Evolutionary conservation across 345 rosid species (phyloP).

Genomic region (Viola odorata): DNA sequence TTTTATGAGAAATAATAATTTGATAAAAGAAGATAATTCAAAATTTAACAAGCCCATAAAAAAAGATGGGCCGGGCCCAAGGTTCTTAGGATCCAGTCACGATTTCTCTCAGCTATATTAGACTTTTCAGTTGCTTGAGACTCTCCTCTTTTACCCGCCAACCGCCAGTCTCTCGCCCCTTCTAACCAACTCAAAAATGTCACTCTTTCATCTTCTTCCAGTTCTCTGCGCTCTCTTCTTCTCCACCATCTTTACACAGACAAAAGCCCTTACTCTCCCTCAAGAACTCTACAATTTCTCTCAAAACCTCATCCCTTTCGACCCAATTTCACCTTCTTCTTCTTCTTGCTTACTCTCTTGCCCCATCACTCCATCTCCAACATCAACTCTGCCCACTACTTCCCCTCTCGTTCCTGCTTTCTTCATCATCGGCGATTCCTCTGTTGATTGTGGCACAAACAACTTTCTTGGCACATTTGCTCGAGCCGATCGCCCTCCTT

Average conservation of each 20-base stretch:
- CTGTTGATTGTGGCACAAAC: conserved; percentile 80
- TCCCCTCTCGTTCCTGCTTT: conserved; percentile 56
- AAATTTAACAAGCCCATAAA: too few species aligned
- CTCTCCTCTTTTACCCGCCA: conserved; percentile 22
- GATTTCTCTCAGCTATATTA: background rate
- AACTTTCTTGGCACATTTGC: conserved; percentile 90
- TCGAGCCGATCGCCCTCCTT: conserved; percentile 81
- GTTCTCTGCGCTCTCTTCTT: conserved; percentile 29
- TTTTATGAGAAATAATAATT: too few species aligned
- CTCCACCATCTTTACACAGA: conserved; percentile 22
- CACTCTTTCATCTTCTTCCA: conserved; percentile 28
- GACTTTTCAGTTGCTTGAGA: conserved; percentile 1
- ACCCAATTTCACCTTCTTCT: conserved; percentile 14
- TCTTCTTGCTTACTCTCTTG: background rate
- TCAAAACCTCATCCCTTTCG: conserved; percentile 8
- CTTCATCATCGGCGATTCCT: conserved; percentile 80
- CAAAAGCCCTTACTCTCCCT: conserved; percentile 23
- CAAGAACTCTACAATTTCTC: conserved; percentile 13
- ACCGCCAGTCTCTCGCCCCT: background rate
- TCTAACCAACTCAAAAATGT: conserved; percentile 20
- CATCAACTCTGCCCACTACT: background rate
- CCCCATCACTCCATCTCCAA: conserved; percentile 9
- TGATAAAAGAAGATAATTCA: too few species aligned
- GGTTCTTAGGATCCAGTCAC: too few species aligned
- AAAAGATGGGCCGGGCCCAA: too few species aligned